phyloP scores from a whole-genome alignment of 2,329 filamentous ascomycete species.

The Colletotrichum nymphaeae region DNA sequence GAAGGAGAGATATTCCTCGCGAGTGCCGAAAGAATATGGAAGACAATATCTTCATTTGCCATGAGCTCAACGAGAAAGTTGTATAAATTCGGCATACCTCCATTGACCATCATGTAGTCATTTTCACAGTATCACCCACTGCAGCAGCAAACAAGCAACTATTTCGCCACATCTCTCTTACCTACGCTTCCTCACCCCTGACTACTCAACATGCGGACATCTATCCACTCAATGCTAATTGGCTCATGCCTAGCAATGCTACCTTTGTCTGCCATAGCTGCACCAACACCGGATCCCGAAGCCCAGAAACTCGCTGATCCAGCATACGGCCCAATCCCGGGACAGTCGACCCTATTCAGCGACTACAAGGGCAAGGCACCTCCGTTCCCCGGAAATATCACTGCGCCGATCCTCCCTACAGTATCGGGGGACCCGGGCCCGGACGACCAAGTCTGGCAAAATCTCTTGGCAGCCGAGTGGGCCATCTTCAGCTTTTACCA shows the following conservation, averaged over 20 bases:
- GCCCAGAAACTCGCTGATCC: not conserved
- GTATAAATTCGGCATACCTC: not conserved
- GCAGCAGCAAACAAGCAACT: not conserved
- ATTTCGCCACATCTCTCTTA: too few relatives aligned
- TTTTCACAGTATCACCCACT: not conserved
- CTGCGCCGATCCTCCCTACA: not conserved
- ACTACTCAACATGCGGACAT: not conserved
- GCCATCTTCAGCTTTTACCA: constrained; percentile 56
- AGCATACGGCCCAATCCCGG: not conserved
- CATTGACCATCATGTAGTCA: not conserved
- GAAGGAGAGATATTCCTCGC: not conserved
- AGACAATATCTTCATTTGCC: not conserved
- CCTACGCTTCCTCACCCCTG: not conserved
- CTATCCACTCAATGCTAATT: not conserved
- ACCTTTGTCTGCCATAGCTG: not conserved
- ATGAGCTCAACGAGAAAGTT: not conserved
- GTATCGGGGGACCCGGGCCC: constrained; percentile 39
- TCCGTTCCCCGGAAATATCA: not conserved
- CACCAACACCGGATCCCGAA: not conserved
- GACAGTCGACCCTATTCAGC: not conserved
- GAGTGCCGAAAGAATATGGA: not conserved
- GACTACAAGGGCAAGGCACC: not conserved
- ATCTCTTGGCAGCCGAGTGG: constrained; percentile 57
- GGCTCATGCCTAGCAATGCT: not conserved
- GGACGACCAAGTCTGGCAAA: constrained; percentile 57